phyloP scores from a whole-genome alignment of 2,329 filamentous ascomycete genomes.

The Dryadomyces sulphureus region DNA sequence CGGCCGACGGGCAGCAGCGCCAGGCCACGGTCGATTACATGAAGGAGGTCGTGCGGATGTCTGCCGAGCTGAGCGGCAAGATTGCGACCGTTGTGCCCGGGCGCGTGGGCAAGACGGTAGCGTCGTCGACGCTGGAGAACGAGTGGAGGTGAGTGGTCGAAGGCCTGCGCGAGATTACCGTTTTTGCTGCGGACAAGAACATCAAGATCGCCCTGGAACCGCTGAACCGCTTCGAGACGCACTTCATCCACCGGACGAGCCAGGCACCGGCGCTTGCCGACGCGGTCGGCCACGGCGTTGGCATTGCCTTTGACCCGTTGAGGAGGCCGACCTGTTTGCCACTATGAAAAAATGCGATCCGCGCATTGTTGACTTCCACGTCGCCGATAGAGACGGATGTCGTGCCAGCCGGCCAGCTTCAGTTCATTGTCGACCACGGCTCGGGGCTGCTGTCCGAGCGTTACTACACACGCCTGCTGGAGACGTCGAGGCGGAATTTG shows the following conservation, averaged over 20 bases:
- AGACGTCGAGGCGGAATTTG: not conserved
- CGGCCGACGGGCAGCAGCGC: not conserved
- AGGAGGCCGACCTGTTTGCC: not conserved
- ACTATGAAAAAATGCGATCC: not conserved
- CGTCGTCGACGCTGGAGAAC: not conserved
- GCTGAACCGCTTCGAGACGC: slow-evolving; percentile 1
- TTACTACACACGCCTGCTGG: not conserved
- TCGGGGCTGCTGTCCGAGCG: not conserved
- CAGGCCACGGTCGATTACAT: not conserved
- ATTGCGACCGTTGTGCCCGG: not conserved
- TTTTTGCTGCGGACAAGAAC: not conserved
- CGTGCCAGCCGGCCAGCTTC: not conserved
- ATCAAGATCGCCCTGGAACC: not conserved
- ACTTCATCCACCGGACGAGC: not conserved
- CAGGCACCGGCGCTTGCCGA: not conserved
- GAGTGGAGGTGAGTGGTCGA: not conserved
- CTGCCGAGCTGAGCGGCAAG: not conserved
- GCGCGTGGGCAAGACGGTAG: not conserved
- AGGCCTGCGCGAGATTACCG: not conserved
- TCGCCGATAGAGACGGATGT: not conserved
- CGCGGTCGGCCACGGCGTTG: not conserved
- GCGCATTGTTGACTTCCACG: slow-evolving; percentile 1
- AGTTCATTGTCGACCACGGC: slow-evolving; percentile 1
- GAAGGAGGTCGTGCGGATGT: not conserved
- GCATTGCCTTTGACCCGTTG: slow-evolving; percentile 1